A percentile compares a stretch with the other conserved stretches of the same genome.
Conservation (phyloP, 1,284 basidiomycete genomes). For the Irpex rosettiformis region DNA sequence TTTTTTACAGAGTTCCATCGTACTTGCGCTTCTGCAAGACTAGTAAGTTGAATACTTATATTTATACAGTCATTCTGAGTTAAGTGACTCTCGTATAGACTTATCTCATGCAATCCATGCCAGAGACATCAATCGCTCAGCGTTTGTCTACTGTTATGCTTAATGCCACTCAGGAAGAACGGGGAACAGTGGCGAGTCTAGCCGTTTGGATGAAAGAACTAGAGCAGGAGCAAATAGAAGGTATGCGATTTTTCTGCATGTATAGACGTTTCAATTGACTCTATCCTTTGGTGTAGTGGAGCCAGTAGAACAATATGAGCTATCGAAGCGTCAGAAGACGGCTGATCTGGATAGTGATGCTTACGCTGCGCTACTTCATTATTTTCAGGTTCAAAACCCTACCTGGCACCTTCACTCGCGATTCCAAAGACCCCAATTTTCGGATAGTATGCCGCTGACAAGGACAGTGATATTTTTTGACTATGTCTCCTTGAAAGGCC, state of each 20-base stretch:
- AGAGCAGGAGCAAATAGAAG: constrained; percentile 19
- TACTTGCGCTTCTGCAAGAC: constrained; percentile 22
- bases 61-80: not conserved
- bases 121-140: not conserved
- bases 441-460: not conserved
- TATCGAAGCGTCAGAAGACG: not conserved
- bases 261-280: not conserved
- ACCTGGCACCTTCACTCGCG: not conserved
- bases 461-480: not conserved
- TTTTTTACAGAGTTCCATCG: constrained; percentile 34
- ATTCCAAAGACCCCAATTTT: not conserved
- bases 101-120: not conserved
- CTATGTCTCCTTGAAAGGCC: not conserved
- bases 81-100: not conserved
- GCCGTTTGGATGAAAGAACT: constrained; percentile 17
- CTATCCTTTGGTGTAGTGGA: not conserved
- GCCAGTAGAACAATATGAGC: not conserved
- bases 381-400: not conserved
- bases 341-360: not conserved
- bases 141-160: constrained; percentile 20
- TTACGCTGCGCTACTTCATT: not conserved
- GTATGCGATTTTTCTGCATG: constrained; percentile 7
- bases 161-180: constrained; percentile 24
- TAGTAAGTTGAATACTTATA: constrained; percentile 20
- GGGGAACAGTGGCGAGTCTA: constrained; percentile 25